phyloP scores from a whole-genome alignment of 768 basidiomycete genomes.

The Lactifluus volemus region DNA sequence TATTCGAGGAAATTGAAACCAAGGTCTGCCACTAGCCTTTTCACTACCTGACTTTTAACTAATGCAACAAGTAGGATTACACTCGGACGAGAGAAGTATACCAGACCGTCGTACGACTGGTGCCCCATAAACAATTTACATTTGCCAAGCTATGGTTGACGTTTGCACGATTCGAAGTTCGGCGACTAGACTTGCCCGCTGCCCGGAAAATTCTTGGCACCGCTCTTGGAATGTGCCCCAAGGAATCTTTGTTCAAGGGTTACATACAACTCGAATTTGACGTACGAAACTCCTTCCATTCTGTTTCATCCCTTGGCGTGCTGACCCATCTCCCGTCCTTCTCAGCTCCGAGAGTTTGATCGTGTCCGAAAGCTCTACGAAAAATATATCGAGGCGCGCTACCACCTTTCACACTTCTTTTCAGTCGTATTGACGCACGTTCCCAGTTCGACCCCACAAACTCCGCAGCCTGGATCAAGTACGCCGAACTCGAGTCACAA shows the following conservation, averaged over 20 bases:
- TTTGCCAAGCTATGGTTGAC: constrained; percentile 95
- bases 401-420: background rate
- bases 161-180: constrained; percentile 88
- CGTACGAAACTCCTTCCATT: constrained; percentile 30
- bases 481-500: constrained; percentile 82
- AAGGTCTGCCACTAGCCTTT: constrained; percentile 44
- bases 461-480: constrained; percentile 93
- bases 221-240: constrained; percentile 92
- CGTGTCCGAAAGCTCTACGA: constrained; percentile 86
- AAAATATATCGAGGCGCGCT: constrained; percentile 80
- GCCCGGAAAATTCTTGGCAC: constrained; percentile 87
- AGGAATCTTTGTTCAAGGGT: constrained; percentile 90
- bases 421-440: background rate
- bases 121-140: constrained; percentile 95
- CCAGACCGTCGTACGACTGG: constrained; percentile 77
- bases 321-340: background rate
- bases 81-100: constrained; percentile 84
- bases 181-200: constrained; percentile 69
- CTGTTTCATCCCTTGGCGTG: constrained; percentile 4
- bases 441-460: constrained; percentile 78
- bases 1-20: constrained; percentile 94
- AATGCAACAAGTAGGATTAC: constrained; percentile 50
- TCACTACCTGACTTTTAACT: background rate
- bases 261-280: constrained; percentile 94
- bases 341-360: constrained; percentile 88